Evolutionary conservation across 1,139 yeast genomes (phyloP).

Genomic region (Hanseniaspora sp.): DNA sequence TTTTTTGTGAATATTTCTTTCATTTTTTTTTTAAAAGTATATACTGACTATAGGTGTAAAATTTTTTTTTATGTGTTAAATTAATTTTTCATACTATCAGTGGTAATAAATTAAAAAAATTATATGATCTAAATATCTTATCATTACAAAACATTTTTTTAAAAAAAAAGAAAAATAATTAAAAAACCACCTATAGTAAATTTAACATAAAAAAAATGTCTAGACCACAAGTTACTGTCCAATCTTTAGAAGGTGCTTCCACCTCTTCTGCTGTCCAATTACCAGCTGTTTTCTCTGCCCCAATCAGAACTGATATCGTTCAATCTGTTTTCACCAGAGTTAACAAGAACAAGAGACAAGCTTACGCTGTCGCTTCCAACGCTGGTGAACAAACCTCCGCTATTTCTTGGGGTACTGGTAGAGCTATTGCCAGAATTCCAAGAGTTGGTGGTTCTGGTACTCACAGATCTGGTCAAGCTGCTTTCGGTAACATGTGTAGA

Average conservation of each 20-base stretch:
- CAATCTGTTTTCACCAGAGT: conserved; percentile 97
- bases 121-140: no score
- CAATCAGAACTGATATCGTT: conserved; percentile 98
- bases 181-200: conserved; percentile 15
- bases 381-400: conserved; percentile 99
- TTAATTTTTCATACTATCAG: no score
- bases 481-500: conserved; percentile 99
- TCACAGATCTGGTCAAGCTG: conserved; percentile 99
- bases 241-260: conserved; percentile 79
- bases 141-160: no score
- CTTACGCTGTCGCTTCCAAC: conserved; percentile 97
- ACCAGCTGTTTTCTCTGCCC: conserved; percentile 99
- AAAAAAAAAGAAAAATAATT: neutral
- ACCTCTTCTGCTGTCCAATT: conserved; percentile 76
- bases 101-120: no score
- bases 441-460: conserved; percentile 99
- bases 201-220: conserved; percentile 39
- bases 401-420: conserved; percentile 99
- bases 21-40: no score
- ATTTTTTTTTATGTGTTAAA: no score
- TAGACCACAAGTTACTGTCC: conserved; percentile 96
- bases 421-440: conserved; percentile 99
- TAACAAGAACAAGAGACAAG: conserved; percentile 99
- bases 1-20: neutral
- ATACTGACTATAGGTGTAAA: no score